phyloP scores from a whole-genome alignment of 2,329 filamentous ascomycete species.

The Chaetothyriales sp. region DNA sequence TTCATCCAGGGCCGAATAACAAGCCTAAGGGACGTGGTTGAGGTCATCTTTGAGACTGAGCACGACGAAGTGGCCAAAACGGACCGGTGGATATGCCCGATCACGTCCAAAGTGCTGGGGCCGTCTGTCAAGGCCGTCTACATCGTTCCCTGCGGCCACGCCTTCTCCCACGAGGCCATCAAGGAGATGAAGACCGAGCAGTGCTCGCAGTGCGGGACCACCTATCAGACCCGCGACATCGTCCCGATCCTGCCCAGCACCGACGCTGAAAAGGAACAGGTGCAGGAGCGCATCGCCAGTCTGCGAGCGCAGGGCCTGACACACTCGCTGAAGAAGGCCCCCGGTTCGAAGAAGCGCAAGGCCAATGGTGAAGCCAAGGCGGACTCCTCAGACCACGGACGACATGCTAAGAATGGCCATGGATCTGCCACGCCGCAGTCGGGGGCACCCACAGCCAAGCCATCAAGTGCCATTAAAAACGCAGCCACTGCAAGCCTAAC shows the following conservation, averaged over 20 bases:
- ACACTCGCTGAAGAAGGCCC: constrained; percentile 73
- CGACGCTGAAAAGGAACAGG: constrained; percentile 52
- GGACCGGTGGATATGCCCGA: constrained; percentile 57
- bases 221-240: constrained; percentile 57
- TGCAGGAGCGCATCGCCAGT: constrained; percentile 52
- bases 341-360: constrained; percentile 55
- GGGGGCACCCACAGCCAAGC: constrained; percentile 24
- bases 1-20: constrained; percentile 51
- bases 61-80: constrained; percentile 29
- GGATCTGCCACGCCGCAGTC: constrained; percentile 12
- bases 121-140: constrained; percentile 69
- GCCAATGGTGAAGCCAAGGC: constrained; percentile 40
- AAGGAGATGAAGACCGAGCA: constrained; percentile 51
- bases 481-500: constrained; percentile 71
- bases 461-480: constrained; percentile 61
- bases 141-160: constrained; percentile 86
- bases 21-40: constrained; percentile 70
- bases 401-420: constrained; percentile 1
- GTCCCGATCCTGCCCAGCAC: constrained; percentile 66
- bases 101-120: constrained; percentile 75
- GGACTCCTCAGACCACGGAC: neutral
- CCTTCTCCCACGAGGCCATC: constrained; percentile 74
- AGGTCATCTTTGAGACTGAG: constrained; percentile 57
- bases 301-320: constrained; percentile 58
- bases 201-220: constrained; percentile 54